Conservation (phyloP, 805 yeast genomes). For the Metschnikowia kunwiensis region DNA sequence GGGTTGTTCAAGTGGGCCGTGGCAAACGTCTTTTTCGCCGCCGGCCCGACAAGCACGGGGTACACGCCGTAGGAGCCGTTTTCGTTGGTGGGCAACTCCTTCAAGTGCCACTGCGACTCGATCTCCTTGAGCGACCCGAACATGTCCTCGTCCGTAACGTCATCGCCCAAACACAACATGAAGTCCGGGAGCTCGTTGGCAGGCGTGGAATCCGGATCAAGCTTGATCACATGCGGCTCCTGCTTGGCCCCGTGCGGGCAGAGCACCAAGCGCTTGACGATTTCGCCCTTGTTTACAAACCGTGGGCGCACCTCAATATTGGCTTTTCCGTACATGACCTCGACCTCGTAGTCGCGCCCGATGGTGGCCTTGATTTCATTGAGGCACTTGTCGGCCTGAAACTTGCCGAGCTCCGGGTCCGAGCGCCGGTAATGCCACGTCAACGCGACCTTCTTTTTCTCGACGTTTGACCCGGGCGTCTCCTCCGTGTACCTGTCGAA, state of each 20-base stretch:
- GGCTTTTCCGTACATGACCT: conserved; percentile 96
- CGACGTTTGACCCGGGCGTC: conserved; percentile 88
- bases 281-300: conserved; percentile 95
- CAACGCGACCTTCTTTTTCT: conserved; percentile 85
- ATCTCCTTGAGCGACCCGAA: conserved; percentile 69
- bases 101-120: conserved; percentile 49
- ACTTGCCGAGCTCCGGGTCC: conserved; percentile 89
- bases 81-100: conserved; percentile 41
- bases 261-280: conserved; percentile 74
- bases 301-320: conserved; percentile 96
- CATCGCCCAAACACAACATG: conserved; percentile 90
- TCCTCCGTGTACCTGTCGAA: conserved; percentile 75
- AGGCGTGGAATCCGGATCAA: conserved; percentile 26
- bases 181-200: conserved; percentile 70
- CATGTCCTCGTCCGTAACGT: conserved; percentile 97
- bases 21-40: conserved; percentile 80
- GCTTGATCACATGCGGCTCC: conserved; percentile 27
- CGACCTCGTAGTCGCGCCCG: conserved; percentile 70
- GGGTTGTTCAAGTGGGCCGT: conserved; percentile 85
- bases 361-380: conserved; percentile 60
- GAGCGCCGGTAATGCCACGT: conserved; percentile 98
- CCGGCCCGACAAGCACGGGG: conserved; percentile 92
- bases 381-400: conserved; percentile 74
- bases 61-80: conserved; percentile 61
- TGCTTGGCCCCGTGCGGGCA: conserved; percentile 59